phyloP scores from a whole-genome alignment of 2,329 filamentous ascomycete genomes.

The Paradendryphiella salina region DNA sequence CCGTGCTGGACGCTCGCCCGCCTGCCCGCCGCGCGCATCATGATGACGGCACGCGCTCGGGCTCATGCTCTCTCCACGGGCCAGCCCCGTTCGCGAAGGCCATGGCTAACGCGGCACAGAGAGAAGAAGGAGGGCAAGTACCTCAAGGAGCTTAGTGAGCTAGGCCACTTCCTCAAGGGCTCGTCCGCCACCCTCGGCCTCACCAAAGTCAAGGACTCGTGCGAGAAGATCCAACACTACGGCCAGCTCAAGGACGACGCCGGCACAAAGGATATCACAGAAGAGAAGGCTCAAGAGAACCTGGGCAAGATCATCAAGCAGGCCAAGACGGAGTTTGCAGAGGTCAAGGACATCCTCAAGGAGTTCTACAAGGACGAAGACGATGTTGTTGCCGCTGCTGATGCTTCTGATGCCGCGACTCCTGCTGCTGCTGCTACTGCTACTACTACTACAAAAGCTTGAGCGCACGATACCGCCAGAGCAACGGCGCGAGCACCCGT shows the following conservation, averaged over 20 bases:
- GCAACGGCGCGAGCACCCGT: conserved; percentile 10
- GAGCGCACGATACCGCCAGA: conserved; percentile 3
- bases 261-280: conserved; percentile 66
- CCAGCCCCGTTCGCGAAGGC: not conserved
- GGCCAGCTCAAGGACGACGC: conserved; percentile 81
- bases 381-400: conserved; percentile 8
- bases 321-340: conserved; percentile 76
- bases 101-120: conserved; percentile 53
- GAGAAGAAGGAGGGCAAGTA: conserved; percentile 57
- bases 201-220: conserved; percentile 86
- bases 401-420: no score
- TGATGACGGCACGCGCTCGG: conserved; percentile 1
- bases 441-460: not conserved
- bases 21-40: conserved; percentile 2
- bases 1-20: not conserved
- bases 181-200: conserved; percentile 93
- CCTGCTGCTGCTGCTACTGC: not conserved
- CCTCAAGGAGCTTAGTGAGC: conserved; percentile 73
- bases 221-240: conserved; percentile 95
- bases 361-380: conserved; percentile 66
- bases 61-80: not conserved
- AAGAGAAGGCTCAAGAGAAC: conserved; percentile 67
- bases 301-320: conserved; percentile 70
- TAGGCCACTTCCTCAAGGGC: conserved; percentile 96
- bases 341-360: conserved; percentile 70